Conservation (phyloP, 495 filamentous ascomycete species). For the Collariella sp. region DNA sequence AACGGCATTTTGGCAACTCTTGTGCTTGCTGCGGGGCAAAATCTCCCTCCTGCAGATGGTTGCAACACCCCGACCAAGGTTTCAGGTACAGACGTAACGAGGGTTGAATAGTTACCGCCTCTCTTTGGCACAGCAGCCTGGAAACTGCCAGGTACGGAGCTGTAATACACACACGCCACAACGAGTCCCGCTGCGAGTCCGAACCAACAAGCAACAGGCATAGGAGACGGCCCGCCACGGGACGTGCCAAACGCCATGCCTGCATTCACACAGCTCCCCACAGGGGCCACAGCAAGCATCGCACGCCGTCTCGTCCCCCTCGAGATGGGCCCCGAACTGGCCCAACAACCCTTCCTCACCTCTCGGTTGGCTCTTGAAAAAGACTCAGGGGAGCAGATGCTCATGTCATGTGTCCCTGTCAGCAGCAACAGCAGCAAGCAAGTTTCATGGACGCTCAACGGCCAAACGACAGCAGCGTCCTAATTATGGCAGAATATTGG, state of each 20-base stretch:
- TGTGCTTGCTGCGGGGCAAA: slow-evolving; percentile 6
- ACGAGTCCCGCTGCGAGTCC: too few species aligned
- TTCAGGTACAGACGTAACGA: too few species aligned
- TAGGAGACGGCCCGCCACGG: background rate
- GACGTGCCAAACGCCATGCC: background rate
- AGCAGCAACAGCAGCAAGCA: background rate
- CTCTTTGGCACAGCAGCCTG: background rate
- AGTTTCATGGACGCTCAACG: slow-evolving; percentile 16
- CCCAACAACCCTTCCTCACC: too few species aligned
- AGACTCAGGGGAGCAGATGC: too few species aligned
- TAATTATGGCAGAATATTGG: slow-evolving; percentile 36
- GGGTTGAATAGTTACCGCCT: too few species aligned
- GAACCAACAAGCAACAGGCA: too few species aligned
- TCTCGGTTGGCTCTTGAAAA: too few species aligned
- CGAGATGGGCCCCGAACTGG: background rate
- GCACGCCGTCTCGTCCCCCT: background rate
- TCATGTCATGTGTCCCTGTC: slow-evolving; percentile 1
- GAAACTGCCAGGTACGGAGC: too few species aligned
- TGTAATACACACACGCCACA: too few species aligned
- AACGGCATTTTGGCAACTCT: background rate
- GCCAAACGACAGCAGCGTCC: slow-evolving; percentile 20
- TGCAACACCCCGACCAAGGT: slow-evolving; percentile 8
- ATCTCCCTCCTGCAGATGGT: slow-evolving; percentile 12
- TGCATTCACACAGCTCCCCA: background rate
- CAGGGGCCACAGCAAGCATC: background rate